Evolutionary conservation across 2,329 filamentous ascomycete genomes (phyloP), one percentile per base, ranked within the genome.

Genomic region (Emergomyces orientalis): DNA sequence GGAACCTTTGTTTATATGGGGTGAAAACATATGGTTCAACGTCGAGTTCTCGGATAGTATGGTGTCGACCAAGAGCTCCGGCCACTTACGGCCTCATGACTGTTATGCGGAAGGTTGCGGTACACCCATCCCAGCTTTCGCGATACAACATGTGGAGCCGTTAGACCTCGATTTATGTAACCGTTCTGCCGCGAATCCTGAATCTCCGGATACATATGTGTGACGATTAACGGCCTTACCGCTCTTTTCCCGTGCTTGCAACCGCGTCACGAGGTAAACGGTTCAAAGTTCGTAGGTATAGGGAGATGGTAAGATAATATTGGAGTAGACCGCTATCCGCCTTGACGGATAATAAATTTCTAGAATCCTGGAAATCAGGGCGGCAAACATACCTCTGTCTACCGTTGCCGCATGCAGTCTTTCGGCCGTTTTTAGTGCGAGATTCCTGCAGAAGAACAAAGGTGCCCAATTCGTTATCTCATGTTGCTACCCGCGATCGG

Each of bases 401-500:
- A 37, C 8, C 11, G n/a, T 39, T 34, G 19, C 11, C 27, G 32
- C 54, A 56, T 56, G 32, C 54, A 25, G 17, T 19, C n/a, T 37
- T 41, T 37, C n/a, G 32, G 30, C 34, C 19, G 32, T 41, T 56
- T 39, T 27, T 56, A 25, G n/a, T 39, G 54, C 54, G 32, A 22
- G 19, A 39, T 41, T 32, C 34, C n/a, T 56, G 54, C 54, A 39
- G 54, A 25, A 41, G 32, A 39, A 56, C 54, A 56, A 56, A 56
- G 54, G 14, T 41, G 22, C n/a, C 19, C 32, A 56, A 39, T 56
- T 39, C 34, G n/a, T 25, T 22, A 41, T 17, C 47, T 49, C 22
- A 25, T 56, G 54, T 41, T 14, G n/a, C 32, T 39, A 56, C n/a
- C 54, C 54, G 54, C 17, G 54, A 39, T 56, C 34, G n/a, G n/a